A percentile compares a stretch with the other conserved stretches of the same genome.
phyloP scores from a whole-genome alignment of 2,329 filamentous ascomycete species.

The Verticillium dahliae region DNA sequence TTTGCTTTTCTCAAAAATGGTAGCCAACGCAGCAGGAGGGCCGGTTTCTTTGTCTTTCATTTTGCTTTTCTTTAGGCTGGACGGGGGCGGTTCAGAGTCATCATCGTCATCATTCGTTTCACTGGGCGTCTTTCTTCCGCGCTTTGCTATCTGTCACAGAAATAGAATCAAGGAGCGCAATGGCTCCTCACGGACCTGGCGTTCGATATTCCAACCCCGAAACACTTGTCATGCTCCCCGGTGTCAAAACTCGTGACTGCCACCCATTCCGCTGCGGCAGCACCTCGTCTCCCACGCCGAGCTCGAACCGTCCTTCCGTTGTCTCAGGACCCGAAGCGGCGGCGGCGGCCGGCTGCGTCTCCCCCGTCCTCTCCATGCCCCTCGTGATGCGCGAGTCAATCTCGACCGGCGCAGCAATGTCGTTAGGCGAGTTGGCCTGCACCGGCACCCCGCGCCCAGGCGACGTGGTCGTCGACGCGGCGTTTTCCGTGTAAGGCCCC shows the following conservation, averaged over 20 bases:
- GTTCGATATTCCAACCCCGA: slow-evolving; percentile 5
- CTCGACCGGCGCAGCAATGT: slow-evolving; percentile 47
- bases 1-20: too few species aligned
- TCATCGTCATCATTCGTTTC: too few species aligned
- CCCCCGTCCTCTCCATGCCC: slow-evolving; percentile 10
- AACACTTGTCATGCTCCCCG: slow-evolving; percentile 3
- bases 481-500: slow-evolving; percentile 36
- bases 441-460: slow-evolving; percentile 33
- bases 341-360: background rate
- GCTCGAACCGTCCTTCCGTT: slow-evolving; percentile 31
- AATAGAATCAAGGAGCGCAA: background rate
- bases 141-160: background rate
- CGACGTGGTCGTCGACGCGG: slow-evolving; percentile 19
- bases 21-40: too few species aligned
- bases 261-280: background rate
- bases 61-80: too few species aligned
- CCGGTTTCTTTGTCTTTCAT: too few species aligned
- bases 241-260: slow-evolving; percentile 3
- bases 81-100: too few species aligned
- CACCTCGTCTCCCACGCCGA: slow-evolving; percentile 25
- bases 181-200: slow-evolving; percentile 2
- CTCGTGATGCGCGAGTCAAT: slow-evolving; percentile 32
- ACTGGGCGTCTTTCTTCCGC: too few species aligned
- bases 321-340: slow-evolving; percentile 14
- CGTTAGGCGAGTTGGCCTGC: slow-evolving; percentile 38